Evolutionary conservation across 768 basidiomycete species (phyloP), one percentile per base, ranked within the genome.

Genomic region (Pleurotus tuoliensis): DNA sequence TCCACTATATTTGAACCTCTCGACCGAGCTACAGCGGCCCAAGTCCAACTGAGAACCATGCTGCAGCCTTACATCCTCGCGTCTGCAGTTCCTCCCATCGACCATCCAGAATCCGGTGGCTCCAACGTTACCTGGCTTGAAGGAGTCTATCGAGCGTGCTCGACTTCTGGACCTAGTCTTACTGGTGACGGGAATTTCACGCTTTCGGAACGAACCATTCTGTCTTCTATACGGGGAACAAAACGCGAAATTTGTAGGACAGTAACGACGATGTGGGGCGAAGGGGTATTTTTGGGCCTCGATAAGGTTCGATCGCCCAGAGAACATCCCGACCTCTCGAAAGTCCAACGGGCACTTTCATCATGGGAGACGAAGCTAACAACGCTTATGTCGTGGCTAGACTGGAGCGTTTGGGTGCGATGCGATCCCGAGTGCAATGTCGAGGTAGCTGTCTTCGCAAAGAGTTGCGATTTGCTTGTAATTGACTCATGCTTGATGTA

Each of bases 241-340:
- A 70, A 59, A 1, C 69, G 64, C 40, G 79, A 82, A 60, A 78
- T 81, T 16, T 82, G 80, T 55, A 68, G 77, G 0, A 72, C 75
- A 0, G 58, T 76, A 25, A 76, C 77, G 4, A 67, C 62, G 44
- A 71, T 82, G 61, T 82, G 81, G 81, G 76, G 76, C 0, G 65
- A 74, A 3, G 80, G 77, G 2, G 64, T 67, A 2, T 61, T 64
- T 25, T 37, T 58, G 2, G 70, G 69, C n/a, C 47, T 73, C 24
- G 64, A 64, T 9, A 46, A 22, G 34, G 40, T 20, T 11, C 30
- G 16, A n/a, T 12, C 49, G 22, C 49, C 22, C 20, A 30, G 30
- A 30, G 41, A n/a, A 43, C 15, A 30, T n/a, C 49, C 49, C 6
- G 13, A 22, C 3, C 27, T 18, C 15, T 30, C 5, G 11, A 30